Percentiles rank a stretch among this genome's conserved stretches.
phyloP scores from a whole-genome alignment of 2,329 filamentous ascomycete genomes.

The Botryosphaeria dothidea region DNA sequence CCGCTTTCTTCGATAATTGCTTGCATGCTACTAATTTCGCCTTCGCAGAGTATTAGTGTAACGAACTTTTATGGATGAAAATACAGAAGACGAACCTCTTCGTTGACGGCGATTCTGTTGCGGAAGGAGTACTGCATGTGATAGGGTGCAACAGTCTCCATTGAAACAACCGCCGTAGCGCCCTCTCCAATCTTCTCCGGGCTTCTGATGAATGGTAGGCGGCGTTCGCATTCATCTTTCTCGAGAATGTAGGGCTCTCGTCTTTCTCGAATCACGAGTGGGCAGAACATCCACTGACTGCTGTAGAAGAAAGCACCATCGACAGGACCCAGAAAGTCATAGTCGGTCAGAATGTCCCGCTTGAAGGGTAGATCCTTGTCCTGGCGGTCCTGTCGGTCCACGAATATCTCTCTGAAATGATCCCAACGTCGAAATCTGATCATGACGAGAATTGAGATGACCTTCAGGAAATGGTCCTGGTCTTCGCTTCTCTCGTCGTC shows the following conservation, averaged over 20 bases:
- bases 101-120: neutral
- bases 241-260: constrained; percentile 1
- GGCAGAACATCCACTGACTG: constrained; percentile 17
- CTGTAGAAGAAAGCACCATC: neutral
- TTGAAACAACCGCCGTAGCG: neutral
- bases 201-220: neutral
- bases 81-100: too few species aligned
- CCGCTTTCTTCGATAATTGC: neutral
- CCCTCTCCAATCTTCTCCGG: neutral
- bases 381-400: neutral
- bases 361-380: constrained; percentile 5
- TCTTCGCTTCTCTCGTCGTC: neutral
- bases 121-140: neutral
- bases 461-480: neutral
- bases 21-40: neutral
- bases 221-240: neutral
- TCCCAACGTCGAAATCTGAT: constrained; percentile 8
- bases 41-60: too few species aligned
- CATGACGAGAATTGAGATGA: constrained; percentile 14
- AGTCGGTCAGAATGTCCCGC: neutral
- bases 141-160: neutral
- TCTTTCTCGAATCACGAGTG: constrained; percentile 12
- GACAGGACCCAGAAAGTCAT: neutral
- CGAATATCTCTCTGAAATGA: constrained; percentile 14
- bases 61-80: too few species aligned